Base-by-base conservation (phyloP, 2,329 filamentous ascomycete genomes). In the Tympanopsis confertula region DNA sequence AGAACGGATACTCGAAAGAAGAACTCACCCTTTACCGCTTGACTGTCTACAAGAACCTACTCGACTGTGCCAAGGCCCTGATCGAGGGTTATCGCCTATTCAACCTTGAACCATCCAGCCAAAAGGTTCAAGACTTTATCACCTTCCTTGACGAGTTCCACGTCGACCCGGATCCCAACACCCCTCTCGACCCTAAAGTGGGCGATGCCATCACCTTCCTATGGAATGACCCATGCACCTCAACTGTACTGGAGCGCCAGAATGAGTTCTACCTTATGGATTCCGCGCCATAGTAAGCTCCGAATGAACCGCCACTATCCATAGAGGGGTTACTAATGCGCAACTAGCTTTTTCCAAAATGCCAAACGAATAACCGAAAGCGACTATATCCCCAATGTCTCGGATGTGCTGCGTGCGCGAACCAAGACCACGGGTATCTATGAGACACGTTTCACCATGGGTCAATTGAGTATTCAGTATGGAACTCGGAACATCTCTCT, bases 181-280 rank as follows among this genome's bases (percentile, higher is more conserved):
- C 84, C 41, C 73, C 83, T 33, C 78, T 98, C 42, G 85, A 95
- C 51, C 62, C 74, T 36, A 79, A 80, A 54, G 81, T 96, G 18
- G 87, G 86, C 44, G 70, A 81, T 40, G 91, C 91, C 13, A 79
- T 96, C 26, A 77, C 82, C 46, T 81, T 85, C 38, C 66, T 98
- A 55, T 98, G 91, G 91, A 81, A 81, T 49, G 91, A 98, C 54
- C 81, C 85, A 5, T 82, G 82, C 48, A 85, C 86, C 50, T 76
- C 84, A 39, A 77, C 74, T 47, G 73, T 95, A 26, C 81, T 96
- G 70, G 86, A 94, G 53, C 86, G 91, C 55, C 86, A 94, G 57
- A 94, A 87, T 55, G 89, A 98, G 62, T 98, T 98, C 59, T 98
- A 98, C 56, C 68, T 98, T 41, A 98, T 98, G 91, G 91, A 98